Evolutionary conservation across 805 yeast species (phyloP).

Genomic region (Starmerella vaccinii): DNA sequence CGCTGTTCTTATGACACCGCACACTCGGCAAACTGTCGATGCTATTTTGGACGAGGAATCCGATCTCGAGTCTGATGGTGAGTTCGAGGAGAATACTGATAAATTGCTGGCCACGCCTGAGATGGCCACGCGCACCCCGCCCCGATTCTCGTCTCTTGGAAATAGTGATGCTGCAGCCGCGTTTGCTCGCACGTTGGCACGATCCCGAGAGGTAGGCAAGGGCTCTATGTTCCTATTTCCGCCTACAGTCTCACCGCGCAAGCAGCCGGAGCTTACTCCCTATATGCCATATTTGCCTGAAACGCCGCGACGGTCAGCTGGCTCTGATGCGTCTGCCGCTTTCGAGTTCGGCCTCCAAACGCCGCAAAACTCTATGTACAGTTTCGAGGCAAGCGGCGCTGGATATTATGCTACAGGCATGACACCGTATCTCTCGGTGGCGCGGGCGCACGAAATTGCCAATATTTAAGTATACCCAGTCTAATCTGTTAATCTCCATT

Average conservation of each 20-base stretch:
- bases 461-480: not conserved
- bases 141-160: slow-evolving; percentile 19
- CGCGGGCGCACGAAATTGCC: slow-evolving; percentile 1
- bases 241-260: slow-evolving; percentile 13
- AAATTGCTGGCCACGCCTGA: not conserved
- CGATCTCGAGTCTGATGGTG: slow-evolving; percentile 12
- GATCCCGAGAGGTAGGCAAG: slow-evolving; percentile 15
- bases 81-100: slow-evolving; percentile 11
- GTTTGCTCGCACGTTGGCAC: slow-evolving; percentile 20
- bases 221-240: slow-evolving; percentile 21
- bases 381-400: slow-evolving; percentile 10
- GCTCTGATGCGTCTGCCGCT: not conserved
- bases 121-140: slow-evolving; percentile 14
- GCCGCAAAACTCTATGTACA: slow-evolving; percentile 18
- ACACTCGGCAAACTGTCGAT: slow-evolving; percentile 1
- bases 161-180: slow-evolving; percentile 22
- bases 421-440: slow-evolving; percentile 16
- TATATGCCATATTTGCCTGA: slow-evolving; percentile 17
- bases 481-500: not conserved
- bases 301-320: slow-evolving; percentile 2
- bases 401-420: slow-evolving; percentile 15
- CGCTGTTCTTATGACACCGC: not conserved
- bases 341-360: slow-evolving; percentile 17
- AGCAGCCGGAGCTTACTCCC: slow-evolving; percentile 10
- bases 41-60: slow-evolving; percentile 5